A percentile compares a stretch with the other conserved stretches of the same genome.
phyloP scores from a whole-genome alignment of 345 rosid species.

The Citrus cavaleriei region DNA sequence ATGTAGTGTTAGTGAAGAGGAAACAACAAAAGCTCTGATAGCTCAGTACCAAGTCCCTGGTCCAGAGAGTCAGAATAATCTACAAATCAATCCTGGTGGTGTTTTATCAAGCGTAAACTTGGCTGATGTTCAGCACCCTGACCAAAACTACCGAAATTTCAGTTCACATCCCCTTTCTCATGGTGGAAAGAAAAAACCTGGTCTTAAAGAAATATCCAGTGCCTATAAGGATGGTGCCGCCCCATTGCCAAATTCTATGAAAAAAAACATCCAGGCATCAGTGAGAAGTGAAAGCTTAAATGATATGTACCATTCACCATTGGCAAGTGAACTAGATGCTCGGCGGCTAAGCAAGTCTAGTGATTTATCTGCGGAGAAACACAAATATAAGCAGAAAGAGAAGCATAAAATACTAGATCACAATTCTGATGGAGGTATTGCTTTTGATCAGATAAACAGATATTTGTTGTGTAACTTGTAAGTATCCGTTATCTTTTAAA shows the following conservation, averaged over 20 bases:
- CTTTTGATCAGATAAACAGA: slow-evolving; percentile 13
- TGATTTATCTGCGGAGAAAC: slow-evolving; percentile 44
- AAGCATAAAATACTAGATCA: slow-evolving; percentile 48
- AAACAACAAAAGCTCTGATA: slow-evolving; percentile 64
- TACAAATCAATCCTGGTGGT: slow-evolving; percentile 37
- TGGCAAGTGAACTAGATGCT: slow-evolving; percentile 44
- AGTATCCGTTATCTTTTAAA: slow-evolving; percentile 1
- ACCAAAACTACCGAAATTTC: slow-evolving; percentile 24
- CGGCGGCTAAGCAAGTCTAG: slow-evolving; percentile 31
- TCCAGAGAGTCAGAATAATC: slow-evolving; percentile 39
- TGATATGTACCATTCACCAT: slow-evolving; percentile 38
- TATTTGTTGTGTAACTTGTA: slow-evolving; percentile 8
- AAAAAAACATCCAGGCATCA: slow-evolving; percentile 40
- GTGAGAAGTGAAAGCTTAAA: slow-evolving; percentile 34
- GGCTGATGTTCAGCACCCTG: slow-evolving; percentile 24
- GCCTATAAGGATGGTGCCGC: slow-evolving; percentile 38
- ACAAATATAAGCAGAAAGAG: slow-evolving; percentile 50
- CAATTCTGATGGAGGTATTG: slow-evolving; percentile 70
- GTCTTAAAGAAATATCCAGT: slow-evolving; percentile 41
- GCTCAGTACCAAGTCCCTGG: slow-evolving; percentile 40
- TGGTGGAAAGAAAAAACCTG: slow-evolving; percentile 54
- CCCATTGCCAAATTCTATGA: slow-evolving; percentile 40
- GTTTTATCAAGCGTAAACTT: slow-evolving; percentile 17
- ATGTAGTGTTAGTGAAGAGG: slow-evolving; percentile 71
- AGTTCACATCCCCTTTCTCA: slow-evolving; percentile 20